Percentiles rank a stretch among this genome's conserved stretches.
phyloP scores from a whole-genome alignment of 2,329 filamentous ascomycete species.

The Colletotrichum sp. region DNA sequence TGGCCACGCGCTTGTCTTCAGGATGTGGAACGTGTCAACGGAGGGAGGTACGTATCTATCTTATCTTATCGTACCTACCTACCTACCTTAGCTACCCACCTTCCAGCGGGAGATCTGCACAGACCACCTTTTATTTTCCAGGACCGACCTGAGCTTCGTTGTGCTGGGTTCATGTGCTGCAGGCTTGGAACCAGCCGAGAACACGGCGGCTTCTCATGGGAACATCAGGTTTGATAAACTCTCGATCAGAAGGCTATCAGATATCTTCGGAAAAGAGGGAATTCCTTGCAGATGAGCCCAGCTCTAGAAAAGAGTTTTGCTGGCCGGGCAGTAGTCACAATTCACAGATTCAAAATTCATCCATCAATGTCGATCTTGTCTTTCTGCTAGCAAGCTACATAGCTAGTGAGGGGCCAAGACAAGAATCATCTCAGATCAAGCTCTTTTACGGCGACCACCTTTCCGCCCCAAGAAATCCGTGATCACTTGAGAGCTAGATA shows the following conservation, averaged over 20 bases:
- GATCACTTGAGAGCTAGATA: constrained; percentile 70
- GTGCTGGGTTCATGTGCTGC: neutral
- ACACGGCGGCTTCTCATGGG: neutral
- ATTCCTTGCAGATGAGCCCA: too few species aligned
- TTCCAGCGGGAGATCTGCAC: neutral
- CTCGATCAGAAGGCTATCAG: neutral
- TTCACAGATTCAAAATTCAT: neutral
- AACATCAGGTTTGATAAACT: neutral
- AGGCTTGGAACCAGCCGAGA: neutral
- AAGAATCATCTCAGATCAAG: neutral
- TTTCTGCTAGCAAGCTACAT: neutral
- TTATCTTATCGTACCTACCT: constrained; percentile 10
- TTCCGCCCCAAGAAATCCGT: neutral
- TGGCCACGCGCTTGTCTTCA: constrained; percentile 8
- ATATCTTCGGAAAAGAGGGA: too few species aligned
- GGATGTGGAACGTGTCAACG: constrained; percentile 12
- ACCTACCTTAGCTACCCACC: neutral
- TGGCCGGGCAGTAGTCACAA: neutral
- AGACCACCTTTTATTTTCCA: neutral
- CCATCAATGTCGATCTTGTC: neutral
- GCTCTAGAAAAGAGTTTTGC: too few species aligned
- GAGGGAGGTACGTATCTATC: neutral
- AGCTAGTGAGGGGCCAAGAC: neutral
- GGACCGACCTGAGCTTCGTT: neutral
- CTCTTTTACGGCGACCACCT: neutral